Conservation (phyloP, 345 rosid species). For the Syzygium jambos region DNA sequence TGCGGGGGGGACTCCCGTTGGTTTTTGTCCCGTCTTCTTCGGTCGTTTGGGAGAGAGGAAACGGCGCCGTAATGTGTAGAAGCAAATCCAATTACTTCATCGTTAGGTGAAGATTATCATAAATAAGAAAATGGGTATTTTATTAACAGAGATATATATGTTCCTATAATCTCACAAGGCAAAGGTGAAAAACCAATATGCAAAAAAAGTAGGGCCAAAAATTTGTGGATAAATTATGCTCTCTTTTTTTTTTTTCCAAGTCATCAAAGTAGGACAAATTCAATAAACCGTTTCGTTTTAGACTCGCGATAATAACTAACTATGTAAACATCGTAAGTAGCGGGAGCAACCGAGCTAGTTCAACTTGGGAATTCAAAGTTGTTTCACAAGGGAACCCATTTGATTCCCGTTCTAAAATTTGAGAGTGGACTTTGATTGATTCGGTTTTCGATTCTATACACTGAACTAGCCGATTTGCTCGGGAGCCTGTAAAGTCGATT, state of each 20-base stretch:
- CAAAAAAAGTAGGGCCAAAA: not conserved
- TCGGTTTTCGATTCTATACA: accelerated
- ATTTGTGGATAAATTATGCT: not conserved
- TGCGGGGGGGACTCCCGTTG: not conserved
- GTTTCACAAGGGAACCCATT: not conserved
- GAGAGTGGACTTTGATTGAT: no score
- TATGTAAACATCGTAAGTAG: not conserved
- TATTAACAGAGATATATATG: no score
- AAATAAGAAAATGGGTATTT: not conserved
- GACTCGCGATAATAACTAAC: not conserved
- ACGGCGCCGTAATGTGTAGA: not conserved
- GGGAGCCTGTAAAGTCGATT: accelerated
- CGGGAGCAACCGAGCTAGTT: not conserved
- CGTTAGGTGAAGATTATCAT: not conserved
- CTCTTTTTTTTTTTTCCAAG: no score
- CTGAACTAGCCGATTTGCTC: accelerated
- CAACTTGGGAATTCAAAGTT: not conserved
- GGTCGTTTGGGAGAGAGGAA: not conserved
- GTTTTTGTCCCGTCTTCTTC: not conserved
- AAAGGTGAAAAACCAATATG: not conserved
- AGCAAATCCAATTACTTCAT: not conserved
- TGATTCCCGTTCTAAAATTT: not conserved
- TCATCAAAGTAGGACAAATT: not conserved
- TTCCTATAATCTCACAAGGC: not conserved
- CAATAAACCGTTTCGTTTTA: not conserved